Evolutionary conservation across 1,139 yeast species (phyloP).

Genomic region (Geotrichum fermentans): DNA sequence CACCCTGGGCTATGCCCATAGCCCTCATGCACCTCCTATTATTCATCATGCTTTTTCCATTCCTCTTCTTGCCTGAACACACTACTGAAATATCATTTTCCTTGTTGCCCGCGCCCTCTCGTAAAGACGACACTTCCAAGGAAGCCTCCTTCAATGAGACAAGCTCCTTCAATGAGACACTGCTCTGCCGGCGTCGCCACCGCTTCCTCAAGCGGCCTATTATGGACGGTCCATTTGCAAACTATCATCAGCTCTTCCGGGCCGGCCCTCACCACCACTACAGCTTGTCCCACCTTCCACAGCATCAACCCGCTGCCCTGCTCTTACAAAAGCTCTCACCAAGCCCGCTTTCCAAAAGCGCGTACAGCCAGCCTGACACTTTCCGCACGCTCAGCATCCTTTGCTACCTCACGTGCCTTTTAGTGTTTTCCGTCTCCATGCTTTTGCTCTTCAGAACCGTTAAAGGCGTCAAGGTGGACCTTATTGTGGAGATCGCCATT

Average conservation of each 20-base stretch:
- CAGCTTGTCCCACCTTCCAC: background rate
- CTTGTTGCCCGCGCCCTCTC: background rate
- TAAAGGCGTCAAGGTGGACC: slow-evolving; percentile 22
- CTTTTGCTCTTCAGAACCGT: slow-evolving; percentile 20
- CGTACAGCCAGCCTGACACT: slow-evolving; percentile 22
- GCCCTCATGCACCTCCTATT: slow-evolving; percentile 25
- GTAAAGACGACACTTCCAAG: background rate
- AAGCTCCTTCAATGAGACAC: no score
- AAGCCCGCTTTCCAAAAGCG: slow-evolving; percentile 19
- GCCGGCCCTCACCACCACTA: slow-evolving; percentile 5
- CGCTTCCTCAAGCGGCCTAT: background rate
- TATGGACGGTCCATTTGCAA: slow-evolving; percentile 8
- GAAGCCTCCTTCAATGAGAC: no score
- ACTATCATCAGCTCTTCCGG: slow-evolving; percentile 6
- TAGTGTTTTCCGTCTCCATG: slow-evolving; percentile 21
- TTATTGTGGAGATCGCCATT: slow-evolving; percentile 25
- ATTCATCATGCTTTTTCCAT: slow-evolving; percentile 24
- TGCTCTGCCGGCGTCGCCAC: background rate
- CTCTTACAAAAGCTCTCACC: slow-evolving; percentile 22
- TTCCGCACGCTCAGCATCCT: slow-evolving; percentile 22
- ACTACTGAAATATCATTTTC: slow-evolving; percentile 4
- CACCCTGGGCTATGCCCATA: slow-evolving; percentile 29
- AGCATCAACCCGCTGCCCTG: background rate
- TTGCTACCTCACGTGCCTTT: slow-evolving; percentile 22
- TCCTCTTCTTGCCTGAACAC: slow-evolving; percentile 22